A percentile compares a stretch with the other conserved stretches of the same genome.
phyloP scores from a whole-genome alignment of 2,329 filamentous ascomycete species.

The Sphaerulina populicola region DNA sequence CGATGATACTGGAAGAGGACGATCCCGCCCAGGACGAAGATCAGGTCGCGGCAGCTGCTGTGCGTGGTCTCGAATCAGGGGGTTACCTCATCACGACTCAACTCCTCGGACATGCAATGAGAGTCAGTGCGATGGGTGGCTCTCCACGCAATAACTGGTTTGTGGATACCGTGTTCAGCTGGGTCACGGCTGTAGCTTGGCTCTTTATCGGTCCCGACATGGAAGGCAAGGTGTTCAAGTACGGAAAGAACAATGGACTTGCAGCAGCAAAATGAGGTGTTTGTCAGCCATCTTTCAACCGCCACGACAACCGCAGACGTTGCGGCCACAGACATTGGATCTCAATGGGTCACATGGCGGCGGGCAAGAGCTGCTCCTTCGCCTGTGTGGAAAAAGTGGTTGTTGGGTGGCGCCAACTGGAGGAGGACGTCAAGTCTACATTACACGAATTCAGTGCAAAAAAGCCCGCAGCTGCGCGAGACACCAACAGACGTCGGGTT shows the following conservation, averaged over 20 bases:
- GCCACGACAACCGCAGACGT: too few species aligned
- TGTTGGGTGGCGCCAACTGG: too few species aligned
- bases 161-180: constrained; percentile 48
- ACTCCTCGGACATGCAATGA: constrained; percentile 63
- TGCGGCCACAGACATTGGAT: too few species aligned
- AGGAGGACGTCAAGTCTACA: too few species aligned
- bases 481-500: too few species aligned
- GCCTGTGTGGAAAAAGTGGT: too few species aligned
- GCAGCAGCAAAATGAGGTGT: background rate
- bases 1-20: constrained; percentile 67
- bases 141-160: constrained; percentile 48
- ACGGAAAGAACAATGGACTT: constrained; percentile 49
- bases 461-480: too few species aligned
- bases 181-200: constrained; percentile 48
- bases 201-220: constrained; percentile 51
- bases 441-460: too few species aligned
- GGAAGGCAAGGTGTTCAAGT: constrained; percentile 49
- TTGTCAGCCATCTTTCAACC: background rate
- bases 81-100: constrained; percentile 71
- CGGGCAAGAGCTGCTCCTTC: too few species aligned
- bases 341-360: too few species aligned
- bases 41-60: constrained; percentile 60
- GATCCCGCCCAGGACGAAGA: constrained; percentile 74
- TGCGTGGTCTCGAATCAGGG: constrained; percentile 69
- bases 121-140: constrained; percentile 47